Conservation (phyloP, 176 grass and related monocot genomes). For the Bonia amplexicaulis region DNA sequence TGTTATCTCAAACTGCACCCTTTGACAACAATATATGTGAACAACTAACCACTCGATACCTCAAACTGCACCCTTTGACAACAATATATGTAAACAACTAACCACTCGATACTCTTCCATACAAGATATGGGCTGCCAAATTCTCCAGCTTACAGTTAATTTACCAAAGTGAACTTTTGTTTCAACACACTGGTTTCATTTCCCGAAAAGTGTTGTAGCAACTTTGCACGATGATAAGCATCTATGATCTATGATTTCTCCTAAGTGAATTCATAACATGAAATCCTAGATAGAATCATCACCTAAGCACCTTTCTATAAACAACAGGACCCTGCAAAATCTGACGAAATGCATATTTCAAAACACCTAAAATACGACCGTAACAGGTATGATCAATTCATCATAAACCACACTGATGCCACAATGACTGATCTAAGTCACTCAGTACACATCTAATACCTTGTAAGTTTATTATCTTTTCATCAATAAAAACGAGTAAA, state of each 20-base stretch:
- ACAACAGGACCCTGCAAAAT: not conserved
- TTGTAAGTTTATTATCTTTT: not conserved
- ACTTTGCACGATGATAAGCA: not conserved
- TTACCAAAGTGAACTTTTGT: not conserved
- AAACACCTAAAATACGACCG: not conserved
- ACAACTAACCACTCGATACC: not conserved
- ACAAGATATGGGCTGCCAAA: not conserved
- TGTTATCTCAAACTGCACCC: not conserved
- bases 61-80: not conserved
- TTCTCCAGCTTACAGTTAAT: not conserved
- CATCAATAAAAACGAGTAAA: not conserved
- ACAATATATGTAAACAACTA: not conserved
- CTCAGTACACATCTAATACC: not conserved
- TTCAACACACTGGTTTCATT: conserved; percentile 4
- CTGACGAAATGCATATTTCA: not conserved
- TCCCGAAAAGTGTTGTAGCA: not conserved
- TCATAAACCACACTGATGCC: not conserved
- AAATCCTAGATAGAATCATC: not conserved
- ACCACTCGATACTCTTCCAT: not conserved
- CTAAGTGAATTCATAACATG: not conserved
- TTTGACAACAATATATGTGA: not conserved
- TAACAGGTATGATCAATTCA: not conserved
- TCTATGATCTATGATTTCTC: not conserved
- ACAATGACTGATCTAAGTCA: not conserved
- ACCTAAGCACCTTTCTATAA: not conserved